Base-by-base conservation (phyloP, 768 basidiomycete genomes). In the Tubosaeta brunneosetosa region DNA sequence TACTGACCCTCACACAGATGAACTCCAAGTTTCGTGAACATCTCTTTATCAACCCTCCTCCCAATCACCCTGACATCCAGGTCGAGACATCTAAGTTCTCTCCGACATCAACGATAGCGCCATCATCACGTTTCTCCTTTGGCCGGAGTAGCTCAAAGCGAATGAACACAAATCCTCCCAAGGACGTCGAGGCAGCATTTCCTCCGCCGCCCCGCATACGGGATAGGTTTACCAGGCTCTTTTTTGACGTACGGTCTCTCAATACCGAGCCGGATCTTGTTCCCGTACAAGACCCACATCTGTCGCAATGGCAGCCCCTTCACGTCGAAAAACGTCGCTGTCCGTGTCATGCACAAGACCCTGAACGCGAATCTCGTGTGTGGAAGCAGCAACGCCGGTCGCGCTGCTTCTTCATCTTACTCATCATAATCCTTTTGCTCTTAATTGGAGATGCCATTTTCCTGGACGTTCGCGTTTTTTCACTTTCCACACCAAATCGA, bases 51-150 rank as follows among this genome's bases (percentile, higher is more conserved):
- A 33, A 53, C 29, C 34, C 42, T 37, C 55, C 60, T 17, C 45
- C 53, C 27, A 44, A 50, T 11, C 37, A 54, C 49, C 31, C 31
- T n/a, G 43, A 60, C 48, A 10, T 51, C 13, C 63, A 62, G 3
- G 34, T 69, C 46, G 69, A 71, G 50, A 51, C 53, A 3, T 77
- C 76, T 41, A 74, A 65, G 44, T 76, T 77, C 62, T 77, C 77
- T 17, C 73, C 77, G 34, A 72, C 72, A n/a, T 74, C 75, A 10
- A 71, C 73, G 12, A 63, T 68, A 45, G 51, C 58, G 3, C 52
- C 62, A 7, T 66, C 65, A n/a, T 62, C 64, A 13, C 66, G 62
- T 17, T 63, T 63, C 41, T 63, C 67, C 52, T 61, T 67, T 55
- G 58, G 49, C 17, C 44, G 55, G 26, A 52, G 44, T 16, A 49